phyloP scores from a whole-genome alignment of 1,284 basidiomycete genomes.

The Pyrrhoderma lamaoense region DNA sequence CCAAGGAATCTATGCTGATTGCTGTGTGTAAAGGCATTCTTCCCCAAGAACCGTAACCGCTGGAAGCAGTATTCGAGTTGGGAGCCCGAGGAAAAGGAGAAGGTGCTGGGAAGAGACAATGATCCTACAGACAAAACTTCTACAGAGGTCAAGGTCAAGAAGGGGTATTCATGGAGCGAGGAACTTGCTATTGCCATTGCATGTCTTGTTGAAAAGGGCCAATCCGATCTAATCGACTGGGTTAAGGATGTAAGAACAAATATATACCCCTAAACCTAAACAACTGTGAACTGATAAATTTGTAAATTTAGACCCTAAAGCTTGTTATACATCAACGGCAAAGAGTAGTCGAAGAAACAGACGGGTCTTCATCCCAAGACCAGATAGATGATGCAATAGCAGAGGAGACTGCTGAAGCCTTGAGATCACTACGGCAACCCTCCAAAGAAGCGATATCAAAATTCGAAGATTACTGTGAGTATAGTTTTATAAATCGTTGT shows the following conservation, averaged over 20 bases:
- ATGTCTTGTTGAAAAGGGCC: conserved; percentile 60
- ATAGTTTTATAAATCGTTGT: neutral
- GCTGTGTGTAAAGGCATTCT: conserved; percentile 60
- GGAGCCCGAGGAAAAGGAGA: conserved; percentile 58
- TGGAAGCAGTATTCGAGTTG: conserved; percentile 84
- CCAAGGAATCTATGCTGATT: conserved; percentile 21
- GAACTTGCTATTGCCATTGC: conserved; percentile 82
- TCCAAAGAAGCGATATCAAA: conserved; percentile 66
- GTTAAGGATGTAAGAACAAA: conserved; percentile 54
- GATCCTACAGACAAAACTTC: conserved; percentile 41
- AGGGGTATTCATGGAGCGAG: conserved; percentile 84
- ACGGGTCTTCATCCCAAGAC: conserved; percentile 37
- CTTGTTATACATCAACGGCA: conserved; percentile 60
- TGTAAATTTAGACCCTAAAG: conserved; percentile 62
- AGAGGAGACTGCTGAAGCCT: conserved; percentile 33
- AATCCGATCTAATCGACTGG: conserved; percentile 68
- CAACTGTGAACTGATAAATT: no score
- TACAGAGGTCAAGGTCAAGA: conserved; percentile 75
- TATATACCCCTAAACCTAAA: no score
- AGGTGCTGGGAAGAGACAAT: conserved; percentile 30
- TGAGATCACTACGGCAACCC: conserved; percentile 33
- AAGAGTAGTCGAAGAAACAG: conserved; percentile 64
- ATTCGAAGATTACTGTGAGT: conserved; percentile 72
- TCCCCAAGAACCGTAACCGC: conserved; percentile 77
- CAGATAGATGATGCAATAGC: conserved; percentile 37